Base-by-base conservation (phyloP, 257 asterid species). In the Phtheirospermum japonicum region DNA sequence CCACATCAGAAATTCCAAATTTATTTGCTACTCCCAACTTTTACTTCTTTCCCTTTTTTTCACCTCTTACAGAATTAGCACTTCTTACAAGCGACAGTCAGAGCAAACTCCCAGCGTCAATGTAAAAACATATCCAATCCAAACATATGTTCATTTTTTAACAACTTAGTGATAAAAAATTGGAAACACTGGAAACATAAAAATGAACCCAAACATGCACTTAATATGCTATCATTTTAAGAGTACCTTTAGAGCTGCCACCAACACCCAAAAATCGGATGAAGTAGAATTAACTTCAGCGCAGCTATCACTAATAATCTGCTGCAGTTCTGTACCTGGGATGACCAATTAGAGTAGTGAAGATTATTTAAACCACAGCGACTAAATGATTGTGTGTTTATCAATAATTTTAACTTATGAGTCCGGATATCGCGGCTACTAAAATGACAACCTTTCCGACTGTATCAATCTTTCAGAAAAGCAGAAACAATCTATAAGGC, bases 181-280 rank as follows among this genome's bases (percentile, higher is more conserved):
- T 20, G 58, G 37, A 39, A 46, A 17, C 12, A 32, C 40, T 39
- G 19, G 63, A 9, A 60, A 57, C 42, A 48, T 19, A 20, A 23
- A 52, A 52, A 52, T 52, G 36, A 52, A 52, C 16, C 16, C 2
- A 12, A 20, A 4, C 17, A 20, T 7, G 18, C 43, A 30, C 23
- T 48, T 49, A 67, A 31, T 30, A 49, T 49, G 66, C 20, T 7
- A 57, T 51, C 9, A 50, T 46, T 19, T 28, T 31, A 51, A 18
- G 20, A 31, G 59, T 59, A 87, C 99, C 99, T 87, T 83, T 34
- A 93, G 76, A 61, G 99, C 95, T 59, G 96, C 95, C 74, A 89
- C 92, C 83, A 85, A 71, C 68, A 93, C 89, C 99, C 99, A 93
- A 81, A 87, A 93, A 36, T 83, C 96, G 12, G 95, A 87, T 57